These are phyloP conservation scores for Corynascus novoguineensis DNA, from an alignment of 495 filamentous ascomycete genomes.

Conservation along the genomic window DNA sequence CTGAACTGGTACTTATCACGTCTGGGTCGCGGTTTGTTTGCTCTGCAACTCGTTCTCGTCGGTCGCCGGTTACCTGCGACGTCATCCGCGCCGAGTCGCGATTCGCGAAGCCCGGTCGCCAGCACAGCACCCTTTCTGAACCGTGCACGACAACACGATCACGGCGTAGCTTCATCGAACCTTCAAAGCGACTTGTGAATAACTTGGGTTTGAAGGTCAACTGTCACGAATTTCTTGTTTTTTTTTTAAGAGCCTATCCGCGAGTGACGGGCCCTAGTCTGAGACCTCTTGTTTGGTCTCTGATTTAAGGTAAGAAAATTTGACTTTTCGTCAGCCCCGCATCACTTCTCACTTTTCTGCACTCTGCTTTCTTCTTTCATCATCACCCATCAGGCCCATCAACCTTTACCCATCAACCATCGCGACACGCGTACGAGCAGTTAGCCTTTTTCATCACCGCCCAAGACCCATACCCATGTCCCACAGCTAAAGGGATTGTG, in stretches of 20 bases:
- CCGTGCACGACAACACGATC: conserved; percentile 13
- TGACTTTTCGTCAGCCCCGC: conserved; percentile 5
- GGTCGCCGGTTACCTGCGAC: neutral
- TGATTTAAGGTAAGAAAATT: conserved; percentile 12
- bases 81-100: conserved; percentile 1
- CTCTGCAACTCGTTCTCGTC: neutral
- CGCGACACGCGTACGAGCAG: neutral
- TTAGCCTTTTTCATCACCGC: neutral
- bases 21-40: neutral
- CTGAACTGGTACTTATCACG: neutral
- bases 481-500: neutral
- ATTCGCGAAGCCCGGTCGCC: neutral
- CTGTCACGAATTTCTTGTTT: neutral
- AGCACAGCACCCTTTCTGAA: conserved; percentile 14
- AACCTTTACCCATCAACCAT: neutral
- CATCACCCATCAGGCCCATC: neutral
- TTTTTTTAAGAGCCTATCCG: neutral
- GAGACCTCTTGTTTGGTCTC: neutral
- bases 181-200: neutral
- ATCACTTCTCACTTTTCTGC: neutral
- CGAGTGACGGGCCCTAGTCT: neutral
- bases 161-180: neutral
- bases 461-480: neutral
- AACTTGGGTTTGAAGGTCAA: neutral
- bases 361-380: conserved; percentile 4